These are phyloP conservation scores for Coemansia sp. DNA, from an alignment of 192 early-diverging fungal genomes.

Conservation along the genomic window DNA sequence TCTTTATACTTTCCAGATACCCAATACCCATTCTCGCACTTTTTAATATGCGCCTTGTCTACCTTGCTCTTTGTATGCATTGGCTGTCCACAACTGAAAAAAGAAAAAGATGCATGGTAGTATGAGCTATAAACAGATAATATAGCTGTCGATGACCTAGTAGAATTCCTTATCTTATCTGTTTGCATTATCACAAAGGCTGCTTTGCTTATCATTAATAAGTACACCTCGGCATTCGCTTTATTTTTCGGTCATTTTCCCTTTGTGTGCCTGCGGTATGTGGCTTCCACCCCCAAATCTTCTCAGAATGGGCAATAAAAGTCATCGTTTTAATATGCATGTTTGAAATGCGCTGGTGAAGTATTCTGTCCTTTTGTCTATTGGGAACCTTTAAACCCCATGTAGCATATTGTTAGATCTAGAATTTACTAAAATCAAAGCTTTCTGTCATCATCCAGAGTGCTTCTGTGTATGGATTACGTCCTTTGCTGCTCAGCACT, in stretches of 20 bases:
- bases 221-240: slow-evolving; percentile 1
- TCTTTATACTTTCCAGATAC: not conserved
- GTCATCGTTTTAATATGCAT: too few relatives aligned
- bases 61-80: not conserved
- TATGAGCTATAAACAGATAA: not conserved
- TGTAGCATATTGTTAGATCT: too few relatives aligned
- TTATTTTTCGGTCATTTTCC: slow-evolving; percentile 1
- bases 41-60: not conserved
- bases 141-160: not conserved
- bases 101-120: too few relatives aligned
- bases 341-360: too few relatives aligned
- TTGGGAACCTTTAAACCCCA: too few relatives aligned
- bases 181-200: not conserved
- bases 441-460: too few relatives aligned
- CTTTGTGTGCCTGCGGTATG: not conserved
- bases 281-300: not conserved
- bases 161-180: not conserved
- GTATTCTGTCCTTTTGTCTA: too few relatives aligned
- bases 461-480: too few relatives aligned
- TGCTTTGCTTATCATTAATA: not conserved
- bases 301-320: not conserved
- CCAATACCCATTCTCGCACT: not conserved
- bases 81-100: not conserved
- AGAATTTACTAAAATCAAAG: too few relatives aligned
- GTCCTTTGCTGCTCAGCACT: too few relatives aligned